Evolutionary conservation across 1,284 basidiomycete genomes (phyloP).

Genomic region (Fomitopsis pinicola): DNA sequence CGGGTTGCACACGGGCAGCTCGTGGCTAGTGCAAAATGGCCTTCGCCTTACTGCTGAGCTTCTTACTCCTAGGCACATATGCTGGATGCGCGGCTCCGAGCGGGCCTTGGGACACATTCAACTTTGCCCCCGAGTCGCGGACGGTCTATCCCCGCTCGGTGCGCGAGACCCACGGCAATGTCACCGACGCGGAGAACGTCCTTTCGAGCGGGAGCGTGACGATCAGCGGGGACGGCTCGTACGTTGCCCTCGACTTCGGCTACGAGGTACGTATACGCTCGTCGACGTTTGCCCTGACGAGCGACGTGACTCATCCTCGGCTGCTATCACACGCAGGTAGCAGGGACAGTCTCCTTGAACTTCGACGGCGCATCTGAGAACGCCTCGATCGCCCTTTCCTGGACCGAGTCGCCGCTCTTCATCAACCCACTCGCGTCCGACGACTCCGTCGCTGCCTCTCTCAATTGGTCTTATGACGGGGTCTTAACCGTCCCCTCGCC

Average conservation of each 20-base stretch:
- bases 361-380: conserved; percentile 27
- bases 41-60: not conserved
- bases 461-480: conserved; percentile 41
- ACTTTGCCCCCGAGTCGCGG: conserved; percentile 37
- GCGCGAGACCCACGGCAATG: conserved; percentile 28
- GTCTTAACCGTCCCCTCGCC: conserved; percentile 37
- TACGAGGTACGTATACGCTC: conserved; percentile 36
- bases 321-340: conserved; percentile 28
- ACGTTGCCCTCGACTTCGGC: conserved; percentile 42
- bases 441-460: conserved; percentile 33
- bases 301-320: not conserved
- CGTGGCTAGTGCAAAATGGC: not conserved
- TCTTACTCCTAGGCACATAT: not conserved
- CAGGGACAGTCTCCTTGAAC: conserved; percentile 38
- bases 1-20: too few relatives aligned
- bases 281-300: not conserved
- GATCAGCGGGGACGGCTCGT: conserved; percentile 33
- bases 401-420: conserved; percentile 45
- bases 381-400: conserved; percentile 39
- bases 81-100: conserved; percentile 25
- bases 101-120: conserved; percentile 46
- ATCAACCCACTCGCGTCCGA: conserved; percentile 40
- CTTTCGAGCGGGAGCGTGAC: conserved; percentile 26
- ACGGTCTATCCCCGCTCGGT: conserved; percentile 35
- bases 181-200: conserved; percentile 29